A percentile compares a stretch with the other conserved stretches of the same genome.
Evolutionary conservation across 129 eudicot species (phyloP).

Genomic region (Helichrysum umbraculigerum): DNA sequence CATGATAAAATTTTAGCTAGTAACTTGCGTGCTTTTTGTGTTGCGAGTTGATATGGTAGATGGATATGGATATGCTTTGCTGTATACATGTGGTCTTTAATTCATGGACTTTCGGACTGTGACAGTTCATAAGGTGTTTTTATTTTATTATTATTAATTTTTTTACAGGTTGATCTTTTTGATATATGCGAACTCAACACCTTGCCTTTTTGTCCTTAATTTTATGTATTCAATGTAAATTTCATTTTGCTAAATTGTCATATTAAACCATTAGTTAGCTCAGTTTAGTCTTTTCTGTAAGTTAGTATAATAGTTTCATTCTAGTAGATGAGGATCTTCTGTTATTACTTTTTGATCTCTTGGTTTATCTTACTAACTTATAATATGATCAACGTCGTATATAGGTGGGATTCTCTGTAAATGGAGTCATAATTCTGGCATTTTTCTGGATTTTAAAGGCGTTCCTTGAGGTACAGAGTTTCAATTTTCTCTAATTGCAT

Average conservation of each 20-base stretch:
- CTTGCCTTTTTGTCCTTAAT: background rate
- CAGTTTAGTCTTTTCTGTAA: background rate
- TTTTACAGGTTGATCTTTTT: background rate
- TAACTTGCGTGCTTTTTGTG: background rate
- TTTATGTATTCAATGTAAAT: background rate
- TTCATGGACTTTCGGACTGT: background rate
- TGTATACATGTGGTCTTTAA: background rate
- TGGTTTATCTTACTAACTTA: background rate
- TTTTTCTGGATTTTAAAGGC: slow-evolving; percentile 93
- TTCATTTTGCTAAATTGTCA: background rate
- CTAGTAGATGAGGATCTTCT: slow-evolving; percentile 6
- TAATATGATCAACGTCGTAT: background rate
- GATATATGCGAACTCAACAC: background rate
- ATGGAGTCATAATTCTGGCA: slow-evolving; percentile 80
- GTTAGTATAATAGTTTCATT: background rate
- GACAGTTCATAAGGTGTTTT: background rate
- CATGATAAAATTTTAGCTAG: background rate
- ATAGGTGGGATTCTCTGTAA: slow-evolving; percentile 92
- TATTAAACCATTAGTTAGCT: background rate
- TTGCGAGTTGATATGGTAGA: background rate
- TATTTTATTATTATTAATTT: background rate
- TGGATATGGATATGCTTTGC: background rate
- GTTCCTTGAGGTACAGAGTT: slow-evolving; percentile 66
- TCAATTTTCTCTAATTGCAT: slow-evolving; percentile 18
- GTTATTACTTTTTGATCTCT: slow-evolving; percentile 9